Conservation (phyloP, 2,329 filamentous ascomycete genomes). For the Chaetomium sp. region DNA sequence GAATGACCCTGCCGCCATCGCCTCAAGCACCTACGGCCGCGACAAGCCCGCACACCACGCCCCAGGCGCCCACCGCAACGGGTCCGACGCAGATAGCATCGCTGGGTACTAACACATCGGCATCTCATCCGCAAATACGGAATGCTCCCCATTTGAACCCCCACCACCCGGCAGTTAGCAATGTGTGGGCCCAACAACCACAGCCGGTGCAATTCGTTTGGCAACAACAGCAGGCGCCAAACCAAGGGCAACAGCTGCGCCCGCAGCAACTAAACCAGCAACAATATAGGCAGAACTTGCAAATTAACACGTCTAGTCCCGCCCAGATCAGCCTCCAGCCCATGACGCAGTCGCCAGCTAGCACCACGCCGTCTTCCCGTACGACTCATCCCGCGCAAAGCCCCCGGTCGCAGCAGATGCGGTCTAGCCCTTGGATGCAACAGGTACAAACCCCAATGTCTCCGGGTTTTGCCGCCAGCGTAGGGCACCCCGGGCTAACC, state of each 20-base stretch:
- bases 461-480: too few relatives aligned
- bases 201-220: background rate
- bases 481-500: background rate
- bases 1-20: background rate
- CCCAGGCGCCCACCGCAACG: background rate
- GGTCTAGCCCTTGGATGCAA: slow-evolving; percentile 11
- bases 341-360: background rate
- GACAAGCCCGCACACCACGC: background rate
- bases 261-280: slow-evolving; percentile 3
- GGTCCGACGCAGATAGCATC: background rate
- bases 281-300: slow-evolving; percentile 16
- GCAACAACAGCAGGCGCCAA: background rate
- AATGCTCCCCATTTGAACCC: background rate
- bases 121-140: slow-evolving; percentile 13
- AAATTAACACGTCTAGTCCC: background rate
- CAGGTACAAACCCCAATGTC: slow-evolving; percentile 3
- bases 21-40: background rate
- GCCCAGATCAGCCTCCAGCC: background rate
- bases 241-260: background rate
- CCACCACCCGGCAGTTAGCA: background rate
- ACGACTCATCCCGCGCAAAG: slow-evolving; percentile 6
- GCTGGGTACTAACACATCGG: background rate
- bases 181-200: background rate
- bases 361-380: background rate
- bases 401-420: background rate